Conservation (phyloP, 2,329 filamentous ascomycete genomes). For the Colletotrichum eleusines region DNA sequence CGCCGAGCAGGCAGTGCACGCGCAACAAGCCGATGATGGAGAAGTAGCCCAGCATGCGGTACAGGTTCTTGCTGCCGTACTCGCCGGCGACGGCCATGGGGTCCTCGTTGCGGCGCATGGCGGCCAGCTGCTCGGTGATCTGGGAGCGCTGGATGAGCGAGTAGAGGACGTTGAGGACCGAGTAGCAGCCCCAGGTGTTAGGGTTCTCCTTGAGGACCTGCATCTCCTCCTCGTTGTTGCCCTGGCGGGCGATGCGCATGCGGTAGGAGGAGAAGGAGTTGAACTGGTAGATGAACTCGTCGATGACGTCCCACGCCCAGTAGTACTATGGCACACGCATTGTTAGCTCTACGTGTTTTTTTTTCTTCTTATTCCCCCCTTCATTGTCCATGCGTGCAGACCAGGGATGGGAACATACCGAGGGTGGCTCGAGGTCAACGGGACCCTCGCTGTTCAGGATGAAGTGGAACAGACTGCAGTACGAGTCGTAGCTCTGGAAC, state of each 20-base stretch:
- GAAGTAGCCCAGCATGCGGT: constrained; percentile 99
- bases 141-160: constrained; percentile 98
- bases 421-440: constrained; percentile 95
- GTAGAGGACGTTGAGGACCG: constrained; percentile 98
- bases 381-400: not conserved
- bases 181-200: constrained; percentile 99
- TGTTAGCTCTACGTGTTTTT: constrained; percentile 25
- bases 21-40: constrained; percentile 97
- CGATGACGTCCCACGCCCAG: constrained; percentile 99
- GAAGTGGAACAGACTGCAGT: constrained; percentile 99
- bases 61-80: constrained; percentile 93
- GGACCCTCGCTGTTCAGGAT: constrained; percentile 99
- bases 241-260: constrained; percentile 86
- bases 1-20: constrained; percentile 95
- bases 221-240: constrained; percentile 91
- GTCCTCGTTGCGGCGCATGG: constrained; percentile 95
- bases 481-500: constrained; percentile 98
- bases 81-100: constrained; percentile 89
- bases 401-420: constrained; percentile 70
- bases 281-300: constrained; percentile 99
- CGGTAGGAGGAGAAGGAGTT: constrained; percentile 99
- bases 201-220: constrained; percentile 93
- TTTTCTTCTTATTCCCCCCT: not conserved
- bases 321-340: constrained; percentile 77
- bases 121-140: constrained; percentile 96